phyloP scores from a whole-genome alignment of 345 rosid genomes.

The Pistacia vera region DNA sequence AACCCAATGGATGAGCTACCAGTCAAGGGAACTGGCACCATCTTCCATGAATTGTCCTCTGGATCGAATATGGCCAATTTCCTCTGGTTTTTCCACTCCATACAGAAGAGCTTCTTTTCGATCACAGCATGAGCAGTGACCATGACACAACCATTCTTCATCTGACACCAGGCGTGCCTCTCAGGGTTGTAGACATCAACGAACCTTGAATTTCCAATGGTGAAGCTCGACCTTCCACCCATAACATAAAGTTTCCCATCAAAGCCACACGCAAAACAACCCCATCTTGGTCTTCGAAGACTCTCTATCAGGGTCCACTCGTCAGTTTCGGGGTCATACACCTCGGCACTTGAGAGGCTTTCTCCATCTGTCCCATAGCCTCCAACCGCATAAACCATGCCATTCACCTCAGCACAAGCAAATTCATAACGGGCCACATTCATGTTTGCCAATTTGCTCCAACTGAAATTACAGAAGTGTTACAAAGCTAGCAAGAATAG shows the following conservation, averaged over 20 bases:
- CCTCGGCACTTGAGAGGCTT: constrained; percentile 76
- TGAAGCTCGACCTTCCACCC: constrained; percentile 97
- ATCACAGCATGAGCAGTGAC: constrained; percentile 90
- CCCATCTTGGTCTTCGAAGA: constrained; percentile 86
- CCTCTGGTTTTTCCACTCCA: constrained; percentile 91
- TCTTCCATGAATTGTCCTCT: constrained; percentile 68
- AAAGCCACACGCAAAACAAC: constrained; percentile 76
- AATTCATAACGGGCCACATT: constrained; percentile 79
- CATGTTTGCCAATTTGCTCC: constrained; percentile 77
- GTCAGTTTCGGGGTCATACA: constrained; percentile 63
- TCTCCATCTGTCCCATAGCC: constrained; percentile 75
- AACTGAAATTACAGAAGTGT: constrained; percentile 48
- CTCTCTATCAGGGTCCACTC: constrained; percentile 69
- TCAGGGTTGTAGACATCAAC: constrained; percentile 76
- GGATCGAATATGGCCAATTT: constrained; percentile 70
- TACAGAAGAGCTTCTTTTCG: constrained; percentile 75
- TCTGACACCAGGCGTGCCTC: constrained; percentile 63
- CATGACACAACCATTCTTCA: constrained; percentile 92
- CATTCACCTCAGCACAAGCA: constrained; percentile 90
- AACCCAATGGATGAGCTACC: constrained; percentile 71
- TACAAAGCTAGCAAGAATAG: constrained; percentile 10
- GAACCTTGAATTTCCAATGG: constrained; percentile 80
- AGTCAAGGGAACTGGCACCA: constrained; percentile 71
- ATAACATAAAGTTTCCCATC: constrained; percentile 83
- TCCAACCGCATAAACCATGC: constrained; percentile 82